These are phyloP conservation scores for Lactarius hatsudake DNA, from an alignment of 768 basidiomycete genomes.

Conservation along the genomic window DNA sequence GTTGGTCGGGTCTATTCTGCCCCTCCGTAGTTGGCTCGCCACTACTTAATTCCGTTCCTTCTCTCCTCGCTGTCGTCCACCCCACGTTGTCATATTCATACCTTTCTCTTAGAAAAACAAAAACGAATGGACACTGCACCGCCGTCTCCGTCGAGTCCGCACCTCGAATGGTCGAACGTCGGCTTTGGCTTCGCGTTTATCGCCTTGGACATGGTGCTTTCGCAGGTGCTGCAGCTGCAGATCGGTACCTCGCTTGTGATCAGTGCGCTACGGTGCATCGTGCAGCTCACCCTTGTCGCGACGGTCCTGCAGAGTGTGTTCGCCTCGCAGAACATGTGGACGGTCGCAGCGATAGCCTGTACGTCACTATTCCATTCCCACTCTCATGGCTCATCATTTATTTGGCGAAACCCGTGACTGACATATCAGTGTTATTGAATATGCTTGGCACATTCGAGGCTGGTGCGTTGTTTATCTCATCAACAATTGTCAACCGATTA, in stretches of 20 bases:
- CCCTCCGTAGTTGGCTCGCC: neutral
- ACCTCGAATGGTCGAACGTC: slow-evolving; percentile 72
- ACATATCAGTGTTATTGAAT: slow-evolving; percentile 58
- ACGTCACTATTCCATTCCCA: slow-evolving; percentile 33
- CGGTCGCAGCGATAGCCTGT: slow-evolving; percentile 72
- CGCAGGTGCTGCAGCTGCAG: slow-evolving; percentile 61
- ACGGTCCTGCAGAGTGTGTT: slow-evolving; percentile 71
- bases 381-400: neutral
- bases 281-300: slow-evolving; percentile 76
- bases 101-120: neutral
- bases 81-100: no score
- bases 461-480: slow-evolving; percentile 42
- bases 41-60: neutral
- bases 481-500: neutral
- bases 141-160: slow-evolving; percentile 24
- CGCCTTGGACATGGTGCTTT: slow-evolving; percentile 65
- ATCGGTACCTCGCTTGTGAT: slow-evolving; percentile 66
- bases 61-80: neutral
- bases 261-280: slow-evolving; percentile 68
- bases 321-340: slow-evolving; percentile 69
- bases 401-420: neutral
- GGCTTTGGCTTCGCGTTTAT: slow-evolving; percentile 74
- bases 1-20: neutral
- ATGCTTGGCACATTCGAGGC: slow-evolving; percentile 75
- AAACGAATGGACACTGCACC: slow-evolving; percentile 35